A percentile compares a stretch with the other conserved stretches of the same genome.
Conservation (phyloP, 306 rosid genomes). For the Lupinus albus region DNA sequence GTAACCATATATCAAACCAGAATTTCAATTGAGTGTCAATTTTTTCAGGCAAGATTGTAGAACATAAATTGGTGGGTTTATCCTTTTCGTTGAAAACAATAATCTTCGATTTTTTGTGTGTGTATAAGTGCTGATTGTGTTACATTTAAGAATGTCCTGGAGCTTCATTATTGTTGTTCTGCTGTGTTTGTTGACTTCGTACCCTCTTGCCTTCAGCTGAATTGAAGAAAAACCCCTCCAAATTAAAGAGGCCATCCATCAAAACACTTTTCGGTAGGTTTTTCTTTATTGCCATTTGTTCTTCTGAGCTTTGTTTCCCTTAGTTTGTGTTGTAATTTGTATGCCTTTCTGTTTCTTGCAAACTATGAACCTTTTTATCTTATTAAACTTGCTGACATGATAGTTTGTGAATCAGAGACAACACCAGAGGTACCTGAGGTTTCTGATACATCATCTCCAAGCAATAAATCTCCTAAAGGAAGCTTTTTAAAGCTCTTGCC, state of each 20-base stretch:
- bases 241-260: conserved; percentile 76
- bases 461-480: conserved; percentile 55
- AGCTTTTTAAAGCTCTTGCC: conserved; percentile 82
- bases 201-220: conserved; percentile 65
- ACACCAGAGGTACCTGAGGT: conserved; percentile 51
- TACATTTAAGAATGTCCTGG: conserved; percentile 13
- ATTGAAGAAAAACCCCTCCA: conserved; percentile 80
- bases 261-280: conserved; percentile 89
- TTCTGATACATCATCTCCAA: conserved; percentile 46
- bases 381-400: conserved; percentile 39
- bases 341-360: conserved; percentile 27
- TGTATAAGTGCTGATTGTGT: conserved; percentile 23
- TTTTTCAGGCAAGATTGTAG: conserved; percentile 9
- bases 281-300: conserved; percentile 27
- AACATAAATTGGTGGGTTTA: conserved; percentile 28
- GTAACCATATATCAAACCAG: background rate
- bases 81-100: conserved; percentile 13
- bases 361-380: conserved; percentile 33
- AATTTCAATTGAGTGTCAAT: conserved; percentile 25
- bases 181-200: conserved; percentile 27
- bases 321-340: conserved; percentile 17
- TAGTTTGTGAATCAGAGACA: conserved; percentile 63
- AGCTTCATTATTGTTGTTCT: background rate
- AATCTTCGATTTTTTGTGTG: background rate
- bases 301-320: background rate